These are phyloP conservation scores for Euptelea pleiosperma DNA, from an alignment of 164 flowering plant genomes.

Conservation along the genomic window DNA sequence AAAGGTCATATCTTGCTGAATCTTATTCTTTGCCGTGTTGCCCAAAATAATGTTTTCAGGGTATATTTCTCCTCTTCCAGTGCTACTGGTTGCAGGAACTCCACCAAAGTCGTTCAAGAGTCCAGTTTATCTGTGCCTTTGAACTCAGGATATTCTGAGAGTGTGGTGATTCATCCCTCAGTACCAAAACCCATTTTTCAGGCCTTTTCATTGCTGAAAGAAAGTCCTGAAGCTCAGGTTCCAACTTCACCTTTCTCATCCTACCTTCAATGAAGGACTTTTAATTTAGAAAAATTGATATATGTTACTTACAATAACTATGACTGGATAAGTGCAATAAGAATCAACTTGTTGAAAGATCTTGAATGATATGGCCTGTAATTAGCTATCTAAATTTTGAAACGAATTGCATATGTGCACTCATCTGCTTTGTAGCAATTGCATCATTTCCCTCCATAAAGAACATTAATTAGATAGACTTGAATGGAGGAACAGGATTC, in stretches of 20 bases:
- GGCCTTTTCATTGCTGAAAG: conserved; percentile 58
- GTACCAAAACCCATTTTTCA: conserved; percentile 43
- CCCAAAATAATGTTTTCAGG: conserved; percentile 30
- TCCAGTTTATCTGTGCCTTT: conserved; percentile 12
- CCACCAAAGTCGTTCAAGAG: conserved; percentile 11
- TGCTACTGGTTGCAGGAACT: conserved; percentile 15
- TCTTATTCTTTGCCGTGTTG: background rate
- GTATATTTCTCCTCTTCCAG: conserved; percentile 40
- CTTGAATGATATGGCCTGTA: too few species aligned
- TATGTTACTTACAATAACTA: too few species aligned
- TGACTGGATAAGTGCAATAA: too few species aligned
- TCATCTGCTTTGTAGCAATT: too few species aligned
- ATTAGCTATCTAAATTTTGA: too few species aligned
- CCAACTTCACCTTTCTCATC: background rate
- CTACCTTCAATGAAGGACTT: too few species aligned
- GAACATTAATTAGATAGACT: too few species aligned
- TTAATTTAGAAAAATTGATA: too few species aligned
- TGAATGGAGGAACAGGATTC: too few species aligned
- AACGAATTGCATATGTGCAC: too few species aligned
- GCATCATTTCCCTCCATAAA: too few species aligned
- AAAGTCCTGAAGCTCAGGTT: conserved; percentile 65
- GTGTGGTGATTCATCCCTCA: conserved; percentile 13
- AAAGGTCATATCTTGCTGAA: background rate
- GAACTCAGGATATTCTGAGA: conserved; percentile 20
- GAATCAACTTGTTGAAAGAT: too few species aligned